phyloP scores from a whole-genome alignment of 805 yeast species.

The Teunomyces panamensis region DNA sequence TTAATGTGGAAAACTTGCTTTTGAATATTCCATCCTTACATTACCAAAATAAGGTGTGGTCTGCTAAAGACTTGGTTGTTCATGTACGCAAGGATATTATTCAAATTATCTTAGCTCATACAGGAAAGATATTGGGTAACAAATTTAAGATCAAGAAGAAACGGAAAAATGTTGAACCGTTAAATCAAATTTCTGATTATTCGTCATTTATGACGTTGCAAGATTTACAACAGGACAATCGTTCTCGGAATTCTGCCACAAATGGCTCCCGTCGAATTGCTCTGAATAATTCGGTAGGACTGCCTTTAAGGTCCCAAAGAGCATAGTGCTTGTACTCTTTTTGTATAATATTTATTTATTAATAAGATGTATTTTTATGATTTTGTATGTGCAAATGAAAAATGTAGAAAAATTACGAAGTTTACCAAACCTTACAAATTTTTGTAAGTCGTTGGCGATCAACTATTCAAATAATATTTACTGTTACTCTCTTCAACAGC shows the following conservation, averaged over 20 bases:
- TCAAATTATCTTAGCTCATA: slow-evolving; percentile 55
- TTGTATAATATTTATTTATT: not conserved
- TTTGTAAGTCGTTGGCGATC: not conserved
- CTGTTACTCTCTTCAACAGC: not conserved
- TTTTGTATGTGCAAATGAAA: not conserved
- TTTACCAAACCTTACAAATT: not conserved
- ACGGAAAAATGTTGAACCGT: slow-evolving; percentile 24
- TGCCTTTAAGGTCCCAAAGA: not conserved
- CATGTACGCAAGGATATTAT: slow-evolving; percentile 62
- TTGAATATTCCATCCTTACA: slow-evolving; percentile 61
- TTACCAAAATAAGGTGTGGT: slow-evolving; percentile 66
- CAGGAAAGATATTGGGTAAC: slow-evolving; percentile 78
- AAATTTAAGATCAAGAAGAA: slow-evolving; percentile 51
- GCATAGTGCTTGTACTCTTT: not conserved
- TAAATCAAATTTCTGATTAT: slow-evolving; percentile 40
- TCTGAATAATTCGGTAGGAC: not conserved
- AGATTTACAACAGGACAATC: slow-evolving; percentile 34
- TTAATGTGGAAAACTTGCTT: slow-evolving; percentile 73
- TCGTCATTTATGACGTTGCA: slow-evolving; percentile 35
- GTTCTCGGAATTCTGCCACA: slow-evolving; percentile 18
- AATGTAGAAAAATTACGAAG: not conserved
- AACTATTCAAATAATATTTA: too few relatives aligned
- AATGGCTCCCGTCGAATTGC: not conserved
- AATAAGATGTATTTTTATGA: not conserved
- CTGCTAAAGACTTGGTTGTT: slow-evolving; percentile 62